Percentiles rank a stretch among this genome's conserved stretches.
Evolutionary conservation across 1,284 basidiomycete species (phyloP).

Genomic region (Coniophora puteana): DNA sequence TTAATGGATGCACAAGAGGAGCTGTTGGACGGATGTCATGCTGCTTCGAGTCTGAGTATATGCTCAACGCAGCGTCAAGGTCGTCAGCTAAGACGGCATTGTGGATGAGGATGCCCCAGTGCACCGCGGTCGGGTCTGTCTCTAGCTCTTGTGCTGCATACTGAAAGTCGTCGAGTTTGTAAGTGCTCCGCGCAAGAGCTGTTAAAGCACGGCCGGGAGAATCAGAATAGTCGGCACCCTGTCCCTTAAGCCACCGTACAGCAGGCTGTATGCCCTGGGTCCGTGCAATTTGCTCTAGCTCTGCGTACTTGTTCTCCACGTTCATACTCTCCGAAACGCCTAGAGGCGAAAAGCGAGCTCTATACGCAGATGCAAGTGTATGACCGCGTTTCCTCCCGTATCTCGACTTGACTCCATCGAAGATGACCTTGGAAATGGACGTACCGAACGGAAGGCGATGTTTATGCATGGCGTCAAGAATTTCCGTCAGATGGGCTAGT

Average conservation of each 20-base stretch:
- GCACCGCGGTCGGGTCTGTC: constrained; percentile 34
- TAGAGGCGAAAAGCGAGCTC: constrained; percentile 29
- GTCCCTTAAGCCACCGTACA: constrained; percentile 21
- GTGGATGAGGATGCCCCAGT: constrained; percentile 51
- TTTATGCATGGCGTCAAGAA: too few species aligned
- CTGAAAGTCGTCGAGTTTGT: constrained; percentile 36
- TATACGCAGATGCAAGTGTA: constrained; percentile 36
- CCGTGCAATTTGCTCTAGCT: constrained; percentile 25
- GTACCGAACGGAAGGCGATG: constrained; percentile 42
- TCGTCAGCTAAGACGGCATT: constrained; percentile 39
- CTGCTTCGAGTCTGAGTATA: constrained; percentile 43
- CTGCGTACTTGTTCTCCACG: constrained; percentile 24
- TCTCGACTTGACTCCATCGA: constrained; percentile 42
- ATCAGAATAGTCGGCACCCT: too few species aligned
- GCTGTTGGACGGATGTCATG: constrained; percentile 43
- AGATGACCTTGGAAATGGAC: constrained; percentile 37
- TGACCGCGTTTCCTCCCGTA: constrained; percentile 30
- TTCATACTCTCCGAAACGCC: too few species aligned
- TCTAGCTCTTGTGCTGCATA: constrained; percentile 38
- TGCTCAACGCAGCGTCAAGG: constrained; percentile 35
- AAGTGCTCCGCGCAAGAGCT: constrained; percentile 33
- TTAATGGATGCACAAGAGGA: constrained; percentile 46
- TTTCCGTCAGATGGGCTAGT: background rate
- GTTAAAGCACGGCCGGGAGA: constrained; percentile 36
- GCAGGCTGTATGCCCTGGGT: constrained; percentile 22